Conservation (phyloP, 2,329 filamentous ascomycete species). For the Claviceps capensis region DNA sequence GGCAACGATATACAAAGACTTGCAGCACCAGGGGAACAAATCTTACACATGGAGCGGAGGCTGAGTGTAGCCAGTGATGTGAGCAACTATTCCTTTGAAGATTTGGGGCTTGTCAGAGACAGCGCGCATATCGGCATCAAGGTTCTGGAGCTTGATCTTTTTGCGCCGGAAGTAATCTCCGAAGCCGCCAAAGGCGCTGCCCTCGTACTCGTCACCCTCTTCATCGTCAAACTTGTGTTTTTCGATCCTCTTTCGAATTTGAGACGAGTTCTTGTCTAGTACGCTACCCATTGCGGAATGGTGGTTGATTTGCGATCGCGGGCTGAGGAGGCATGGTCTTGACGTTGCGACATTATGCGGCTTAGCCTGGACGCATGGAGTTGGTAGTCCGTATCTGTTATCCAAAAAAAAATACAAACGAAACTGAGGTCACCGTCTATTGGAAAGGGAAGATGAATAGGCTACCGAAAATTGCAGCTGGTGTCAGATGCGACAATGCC, state of each 20-base stretch:
- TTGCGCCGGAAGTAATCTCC: constrained; percentile 87
- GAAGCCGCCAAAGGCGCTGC: constrained; percentile 79
- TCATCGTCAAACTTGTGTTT: constrained; percentile 64
- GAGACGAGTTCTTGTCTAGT: constrained; percentile 49
- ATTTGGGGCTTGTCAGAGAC: constrained; percentile 61
- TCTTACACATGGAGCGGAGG: constrained; percentile 69
- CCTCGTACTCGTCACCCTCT: constrained; percentile 79
- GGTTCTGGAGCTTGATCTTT: constrained; percentile 93
- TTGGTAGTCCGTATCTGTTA: neutral
- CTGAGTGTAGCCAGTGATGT: constrained; percentile 93
- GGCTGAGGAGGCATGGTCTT: neutral
- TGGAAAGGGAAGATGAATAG: neutral
- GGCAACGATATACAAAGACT: neutral
- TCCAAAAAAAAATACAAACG: neutral
- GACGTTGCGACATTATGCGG: neutral
- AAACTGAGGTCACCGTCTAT: too few relatives aligned
- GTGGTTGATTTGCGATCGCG: neutral
- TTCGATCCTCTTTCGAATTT: constrained; percentile 48
- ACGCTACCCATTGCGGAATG: constrained; percentile 38
- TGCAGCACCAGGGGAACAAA: neutral
- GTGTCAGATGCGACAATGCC: too few relatives aligned
- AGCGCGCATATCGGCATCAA: constrained; percentile 69
- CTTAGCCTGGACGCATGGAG: neutral
- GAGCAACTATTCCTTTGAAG: constrained; percentile 80
- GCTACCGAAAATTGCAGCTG: neutral